Base-by-base conservation (phyloP, 2,329 filamentous ascomycete genomes). In the Pseudopyrenochaeta lycopersici region DNA sequence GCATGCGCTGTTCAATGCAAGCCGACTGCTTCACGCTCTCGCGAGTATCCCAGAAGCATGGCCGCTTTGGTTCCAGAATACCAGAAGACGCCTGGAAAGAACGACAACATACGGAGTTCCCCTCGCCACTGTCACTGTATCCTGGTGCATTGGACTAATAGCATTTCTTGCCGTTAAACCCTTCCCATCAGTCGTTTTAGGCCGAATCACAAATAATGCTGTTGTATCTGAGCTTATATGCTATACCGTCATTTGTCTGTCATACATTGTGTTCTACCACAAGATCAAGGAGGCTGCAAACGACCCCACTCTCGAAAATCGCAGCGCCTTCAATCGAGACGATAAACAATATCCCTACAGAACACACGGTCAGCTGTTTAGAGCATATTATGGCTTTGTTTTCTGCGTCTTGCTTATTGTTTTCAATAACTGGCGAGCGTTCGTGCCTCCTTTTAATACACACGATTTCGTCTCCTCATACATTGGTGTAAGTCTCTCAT, bases 1-100 rank as follows among this genome's bases (percentile, higher is more conserved):
- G 48, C 80, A 78, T 53, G 71, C 73, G 7, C 67, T 80, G 27
- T 81, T 80, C 60, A 72, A 76, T 33, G 74, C 77, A 18, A 78
- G 76, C 11, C 68, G 79, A 46, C 64, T 78, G 7, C 63, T 81
- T 15, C 78, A 81, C 65, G 78, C 78, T 0, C 67, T 81, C 45
- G 77, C 79, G 17, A 70, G 52, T 55, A 76, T 75, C 46, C 70
- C 68, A 23, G 76, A 75, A 52, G 77, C 69, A 20, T 79, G 76
- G 72, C 76, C 75, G 27, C 56, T 70, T 23, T 78, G 67, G 64
- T 61, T 60, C 14, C 72, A 74, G 44, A 68, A 66, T 32, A 54
- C 68, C n/a, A 63, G 72, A 32, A 52, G 60, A 27, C 58, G 74
- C 33, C 58, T 78, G 7, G 73, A 76, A 51, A 62, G 66, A 39